Evolutionary conservation across 495 filamentous ascomycete species (phyloP).

Genomic region (Niebla homalea): DNA sequence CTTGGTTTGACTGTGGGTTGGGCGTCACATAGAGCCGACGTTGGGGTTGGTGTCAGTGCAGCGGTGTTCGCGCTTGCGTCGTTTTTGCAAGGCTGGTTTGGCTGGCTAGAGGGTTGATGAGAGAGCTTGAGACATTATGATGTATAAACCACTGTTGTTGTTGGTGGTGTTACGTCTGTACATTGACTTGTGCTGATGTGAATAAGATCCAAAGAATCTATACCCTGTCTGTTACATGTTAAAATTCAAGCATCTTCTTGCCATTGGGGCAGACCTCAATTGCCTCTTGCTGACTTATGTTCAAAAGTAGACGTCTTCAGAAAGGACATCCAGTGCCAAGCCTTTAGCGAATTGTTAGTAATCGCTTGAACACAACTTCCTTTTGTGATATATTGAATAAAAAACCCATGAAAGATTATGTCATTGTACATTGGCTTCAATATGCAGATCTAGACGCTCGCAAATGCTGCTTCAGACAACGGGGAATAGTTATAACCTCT

Average conservation of each 20-base stretch:
- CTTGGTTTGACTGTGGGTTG: conserved; percentile 1
- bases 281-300: too few relatives aligned
- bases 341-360: not conserved
- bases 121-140: not conserved
- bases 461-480: not conserved
- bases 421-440: not conserved
- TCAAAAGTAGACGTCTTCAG: too few relatives aligned
- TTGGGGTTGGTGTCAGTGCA: conserved; percentile 8
- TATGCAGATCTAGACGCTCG: not conserved
- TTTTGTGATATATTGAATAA: not conserved
- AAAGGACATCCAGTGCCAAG: not conserved
- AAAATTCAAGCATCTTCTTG: too few relatives aligned
- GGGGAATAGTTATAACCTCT: not conserved
- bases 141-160: not conserved
- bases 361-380: not conserved
- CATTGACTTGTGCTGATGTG: too few relatives aligned
- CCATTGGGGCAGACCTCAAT: too few relatives aligned
- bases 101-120: conserved; percentile 2
- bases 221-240: too few relatives aligned
- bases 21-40: conserved; percentile 5
- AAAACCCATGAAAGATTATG: not conserved
- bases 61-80: conserved; percentile 4
- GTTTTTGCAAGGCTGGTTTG: conserved; percentile 2
- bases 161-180: not conserved
- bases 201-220: too few relatives aligned